Evolutionary conservation across 768 basidiomycete genomes (phyloP), one percentile per base, ranked within the genome.

Genomic region (Macrolepiota fuliginosa): DNA sequence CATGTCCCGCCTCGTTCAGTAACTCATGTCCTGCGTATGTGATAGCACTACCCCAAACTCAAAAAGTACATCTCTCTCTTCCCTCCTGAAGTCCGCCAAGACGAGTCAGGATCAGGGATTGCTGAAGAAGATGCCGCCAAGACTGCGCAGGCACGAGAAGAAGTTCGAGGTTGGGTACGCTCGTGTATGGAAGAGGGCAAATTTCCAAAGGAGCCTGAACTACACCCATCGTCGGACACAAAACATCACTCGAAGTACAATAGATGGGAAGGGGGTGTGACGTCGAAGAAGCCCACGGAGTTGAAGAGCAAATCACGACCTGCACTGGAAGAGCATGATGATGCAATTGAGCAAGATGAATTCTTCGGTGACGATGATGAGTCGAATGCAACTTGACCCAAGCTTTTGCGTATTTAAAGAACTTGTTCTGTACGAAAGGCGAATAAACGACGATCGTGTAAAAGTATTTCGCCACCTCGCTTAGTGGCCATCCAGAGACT

Each of bases 51-150:
- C 71, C 92, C 92, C 4, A 94, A 91, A 72, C 78, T 82, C 11
- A 84, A 88, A 69, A 96, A 93, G 77, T 97, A 98, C 71, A 85
- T 97, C 32, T 92, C 94, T 1, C 81, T 98, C 27, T 96, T 94
- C 71, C 93, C 95, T 4, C 84, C 89, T 0, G 86, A 87, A 68
- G 73, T 79, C 7, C 79, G 85, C 51, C 72, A 78, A 39, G 76
- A 74, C 17, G 72, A 74, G 45, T 53, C 69, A 67, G 54, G 68
- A 24, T 58, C 71, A 2, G 37, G 65, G 27, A 54, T 70, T 1
- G 67, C 72, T 15, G 64, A 67, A 19, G 64, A 70, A 17, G 70
- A 75, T 27, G 63, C 64, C 15, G 65, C 70, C 15, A 75, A 72
- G 40, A 84, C 85, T 5, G 80, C 85, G 58, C 71, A 75, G 24